phyloP scores from a whole-genome alignment of 345 rosid genomes.

The Capsella bursapastoris region DNA sequence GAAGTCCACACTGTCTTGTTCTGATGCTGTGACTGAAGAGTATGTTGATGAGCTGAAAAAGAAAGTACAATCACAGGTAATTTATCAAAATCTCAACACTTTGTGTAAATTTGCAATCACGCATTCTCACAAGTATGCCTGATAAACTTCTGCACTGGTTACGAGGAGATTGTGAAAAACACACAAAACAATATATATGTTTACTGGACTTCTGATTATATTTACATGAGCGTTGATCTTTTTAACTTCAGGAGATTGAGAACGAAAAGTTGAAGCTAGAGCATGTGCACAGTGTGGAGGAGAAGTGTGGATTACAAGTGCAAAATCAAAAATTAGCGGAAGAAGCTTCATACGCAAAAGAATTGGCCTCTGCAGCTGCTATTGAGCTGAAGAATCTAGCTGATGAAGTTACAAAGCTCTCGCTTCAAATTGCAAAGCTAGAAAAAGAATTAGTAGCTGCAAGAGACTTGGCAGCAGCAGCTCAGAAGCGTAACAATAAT shows the following conservation, averaged over 20 bases:
- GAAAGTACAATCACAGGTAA: constrained; percentile 84
- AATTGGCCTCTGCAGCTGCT: constrained; percentile 98
- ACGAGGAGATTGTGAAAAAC: background rate
- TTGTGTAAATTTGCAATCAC: constrained; percentile 4
- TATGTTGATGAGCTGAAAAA: constrained; percentile 66
- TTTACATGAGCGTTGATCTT: constrained; percentile 11
- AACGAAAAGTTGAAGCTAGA: constrained; percentile 79
- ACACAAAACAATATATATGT: background rate
- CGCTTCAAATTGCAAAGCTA: constrained; percentile 76
- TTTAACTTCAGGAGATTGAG: constrained; percentile 64
- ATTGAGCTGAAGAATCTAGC: constrained; percentile 95
- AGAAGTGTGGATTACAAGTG: constrained; percentile 73
- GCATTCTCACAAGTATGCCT: constrained; percentile 19
- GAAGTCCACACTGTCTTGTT: constrained; percentile 48
- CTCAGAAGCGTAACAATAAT: constrained; percentile 55
- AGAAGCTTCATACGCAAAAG: constrained; percentile 95
- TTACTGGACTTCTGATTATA: background rate
- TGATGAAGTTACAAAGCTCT: constrained; percentile 84
- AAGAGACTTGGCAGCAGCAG: constrained; percentile 54
- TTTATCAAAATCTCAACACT: constrained; percentile 15
- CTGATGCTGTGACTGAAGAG: constrained; percentile 53
- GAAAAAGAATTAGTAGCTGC: constrained; percentile 79
- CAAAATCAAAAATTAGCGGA: constrained; percentile 87
- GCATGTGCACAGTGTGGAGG: constrained; percentile 76
- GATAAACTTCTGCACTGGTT: background rate